Evolutionary conservation across 257 asterid species (phyloP), one percentile per base, ranked within the genome.

Genomic region (Ligustrum vulgare): DNA sequence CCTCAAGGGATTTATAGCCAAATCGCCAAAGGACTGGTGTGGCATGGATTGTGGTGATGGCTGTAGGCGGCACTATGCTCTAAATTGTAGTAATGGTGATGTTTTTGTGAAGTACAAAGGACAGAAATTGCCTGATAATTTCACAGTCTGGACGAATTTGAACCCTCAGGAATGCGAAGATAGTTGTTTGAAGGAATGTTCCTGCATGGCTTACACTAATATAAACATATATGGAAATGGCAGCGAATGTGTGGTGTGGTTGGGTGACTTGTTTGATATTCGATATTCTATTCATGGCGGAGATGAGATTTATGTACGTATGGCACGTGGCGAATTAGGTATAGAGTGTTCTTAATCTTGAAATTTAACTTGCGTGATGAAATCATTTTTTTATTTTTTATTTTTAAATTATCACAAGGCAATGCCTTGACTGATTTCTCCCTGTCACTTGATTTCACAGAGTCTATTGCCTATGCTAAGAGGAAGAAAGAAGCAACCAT

Each of bases 51-150:
- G 37, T 25, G 41, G 66, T 4, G 33, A 75, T 10, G 86, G 85
- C 5, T 86, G 90, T 35, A 75, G 45, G 69, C 36, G 86, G 25
- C 67, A 15, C 10, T 8, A 25, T 34, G 36, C 77, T 16, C 64
- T 84, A 56, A 78, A 84, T 69, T 82, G 85, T 56, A 70, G 79
- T 49, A 35, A 45, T 1, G 77, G 72, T 41, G 85, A 84, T 33
- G 79, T 77, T 64, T 86, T 86, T 70, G 77, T 78, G 71, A 82
- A 71, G 79, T 73, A 22, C 31, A 63, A 6, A 8, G 73, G 78
- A 11, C 49, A 82, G n/a, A 84, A 84, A 70, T 62, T 86, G 78
- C 90, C 87, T 51, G 80, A 75, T 68, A 78, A 78, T 34, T 82
- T 78, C 60, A 73, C 70, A 2, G 77, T 74, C 5, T 51, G 70